Evolutionary conservation across 2,329 filamentous ascomycete species (phyloP).

Genomic region (Leptographium wingfieldii): DNA sequence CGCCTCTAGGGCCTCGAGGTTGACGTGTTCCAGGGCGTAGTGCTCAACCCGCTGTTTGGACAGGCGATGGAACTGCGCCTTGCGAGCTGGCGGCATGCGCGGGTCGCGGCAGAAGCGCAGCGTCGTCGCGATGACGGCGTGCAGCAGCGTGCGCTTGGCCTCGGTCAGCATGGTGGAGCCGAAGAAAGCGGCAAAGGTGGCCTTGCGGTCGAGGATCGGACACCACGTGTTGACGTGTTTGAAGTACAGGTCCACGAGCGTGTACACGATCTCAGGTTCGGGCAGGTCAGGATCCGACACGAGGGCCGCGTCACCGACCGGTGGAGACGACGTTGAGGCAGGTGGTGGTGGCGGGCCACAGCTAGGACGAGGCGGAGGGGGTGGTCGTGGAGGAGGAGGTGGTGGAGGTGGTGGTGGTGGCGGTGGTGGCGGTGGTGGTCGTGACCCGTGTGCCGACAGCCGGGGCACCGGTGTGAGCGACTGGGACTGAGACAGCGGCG

Average conservation of each 20-base stretch:
- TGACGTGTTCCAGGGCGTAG: slow-evolving; percentile 80
- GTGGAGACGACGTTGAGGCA: background rate
- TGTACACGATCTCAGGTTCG: slow-evolving; percentile 61
- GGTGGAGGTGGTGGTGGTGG: too few relatives aligned
- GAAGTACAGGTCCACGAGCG: slow-evolving; percentile 64
- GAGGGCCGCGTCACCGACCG: slow-evolving; percentile 28
- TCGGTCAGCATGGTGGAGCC: slow-evolving; percentile 65
- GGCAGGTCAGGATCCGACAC: slow-evolving; percentile 54
- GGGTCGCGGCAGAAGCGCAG: slow-evolving; percentile 70
- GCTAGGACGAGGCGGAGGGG: too few relatives aligned
- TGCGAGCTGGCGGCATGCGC: slow-evolving; percentile 57
- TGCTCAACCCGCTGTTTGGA: slow-evolving; percentile 79
- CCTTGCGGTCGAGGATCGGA: slow-evolving; percentile 73
- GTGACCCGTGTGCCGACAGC: background rate
- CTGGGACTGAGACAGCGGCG: background rate
- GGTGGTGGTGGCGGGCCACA: background rate
- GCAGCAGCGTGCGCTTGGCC: slow-evolving; percentile 67
- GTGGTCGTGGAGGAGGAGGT: too few relatives aligned
- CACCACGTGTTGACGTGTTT: slow-evolving; percentile 76
- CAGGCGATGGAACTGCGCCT: slow-evolving; percentile 61
- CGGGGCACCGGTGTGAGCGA: background rate
- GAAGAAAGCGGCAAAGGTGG: slow-evolving; percentile 71
- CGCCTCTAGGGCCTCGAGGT: slow-evolving; percentile 75
- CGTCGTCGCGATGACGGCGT: slow-evolving; percentile 80
- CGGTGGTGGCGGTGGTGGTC: background rate